A percentile compares a stretch with the other conserved stretches of the same genome.
phyloP scores from a whole-genome alignment of 345 rosid genomes.

The Viola odorata region DNA sequence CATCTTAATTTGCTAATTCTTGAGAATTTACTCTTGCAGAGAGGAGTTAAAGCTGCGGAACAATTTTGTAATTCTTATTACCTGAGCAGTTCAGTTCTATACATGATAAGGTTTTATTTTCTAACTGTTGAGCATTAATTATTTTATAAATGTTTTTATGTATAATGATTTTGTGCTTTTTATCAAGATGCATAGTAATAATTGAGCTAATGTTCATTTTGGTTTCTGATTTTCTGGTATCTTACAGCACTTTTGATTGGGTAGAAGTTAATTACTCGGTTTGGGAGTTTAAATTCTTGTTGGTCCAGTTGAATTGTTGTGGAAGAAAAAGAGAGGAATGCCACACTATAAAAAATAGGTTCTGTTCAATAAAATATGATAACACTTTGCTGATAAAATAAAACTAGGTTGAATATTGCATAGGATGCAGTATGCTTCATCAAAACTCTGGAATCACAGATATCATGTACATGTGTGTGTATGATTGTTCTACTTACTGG shows the following conservation, averaged over 20 bases:
- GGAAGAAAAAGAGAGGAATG: not conserved
- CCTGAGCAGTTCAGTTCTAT: slow-evolving; percentile 80
- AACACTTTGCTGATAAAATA: not conserved
- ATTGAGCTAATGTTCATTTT: not conserved
- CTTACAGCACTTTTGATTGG: too few species aligned
- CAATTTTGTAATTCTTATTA: slow-evolving; percentile 66
- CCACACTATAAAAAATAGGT: not conserved
- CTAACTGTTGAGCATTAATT: not conserved
- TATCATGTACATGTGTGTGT: too few species aligned
- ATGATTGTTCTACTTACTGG: not conserved
- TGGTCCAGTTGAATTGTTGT: not conserved
- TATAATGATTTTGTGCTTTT: not conserved
- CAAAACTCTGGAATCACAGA: too few species aligned
- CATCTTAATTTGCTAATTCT: slow-evolving; percentile 5
- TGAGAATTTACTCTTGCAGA: slow-evolving; percentile 42
- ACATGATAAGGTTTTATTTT: slow-evolving; percentile 73
- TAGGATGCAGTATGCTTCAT: not conserved
- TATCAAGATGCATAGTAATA: not conserved
- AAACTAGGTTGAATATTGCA: not conserved
- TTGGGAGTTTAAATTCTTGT: not conserved
- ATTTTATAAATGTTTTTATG: not conserved
- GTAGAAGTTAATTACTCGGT: too few species aligned
- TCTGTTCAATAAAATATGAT: not conserved
- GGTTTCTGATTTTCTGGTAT: not conserved
- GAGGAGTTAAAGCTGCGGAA: slow-evolving; percentile 70